Conservation (phyloP, 305 asterid genomes). For the Stenogyne calaminthoides region DNA sequence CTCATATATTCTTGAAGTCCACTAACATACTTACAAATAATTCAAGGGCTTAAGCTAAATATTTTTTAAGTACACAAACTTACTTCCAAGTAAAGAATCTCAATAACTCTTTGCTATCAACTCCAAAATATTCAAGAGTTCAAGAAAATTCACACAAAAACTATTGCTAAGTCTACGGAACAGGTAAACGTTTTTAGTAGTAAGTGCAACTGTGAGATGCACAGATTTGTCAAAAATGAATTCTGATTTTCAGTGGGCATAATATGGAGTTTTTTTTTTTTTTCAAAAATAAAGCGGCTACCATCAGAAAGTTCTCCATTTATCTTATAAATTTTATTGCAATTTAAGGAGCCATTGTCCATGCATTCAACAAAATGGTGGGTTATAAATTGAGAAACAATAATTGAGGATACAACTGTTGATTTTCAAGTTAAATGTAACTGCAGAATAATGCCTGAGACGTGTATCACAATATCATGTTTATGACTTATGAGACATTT, state of each 20-base stretch:
- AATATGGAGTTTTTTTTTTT: not conserved
- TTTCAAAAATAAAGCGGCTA: not conserved
- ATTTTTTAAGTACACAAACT: not conserved
- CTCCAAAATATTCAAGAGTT: not conserved
- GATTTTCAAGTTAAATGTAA: not conserved
- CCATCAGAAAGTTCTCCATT: not conserved
- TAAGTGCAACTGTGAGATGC: conserved; percentile 4
- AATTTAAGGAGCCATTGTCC: not conserved
- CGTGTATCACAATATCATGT: not conserved
- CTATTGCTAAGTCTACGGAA: conserved; percentile 5
- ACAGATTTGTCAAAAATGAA: not conserved
- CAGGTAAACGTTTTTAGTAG: not conserved
- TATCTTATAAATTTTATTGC: not conserved
- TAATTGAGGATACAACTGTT: not conserved
- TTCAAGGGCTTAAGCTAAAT: not conserved
- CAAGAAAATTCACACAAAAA: not conserved
- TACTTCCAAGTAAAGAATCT: conserved; percentile 10
- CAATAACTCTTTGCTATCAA: not conserved
- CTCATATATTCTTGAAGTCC: not conserved
- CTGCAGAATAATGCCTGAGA: not conserved
- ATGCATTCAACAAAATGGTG: not conserved
- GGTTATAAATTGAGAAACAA: not conserved
- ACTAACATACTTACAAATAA: not conserved
- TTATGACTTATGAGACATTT: not conserved
- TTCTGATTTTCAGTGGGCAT: not conserved